Conservation (phyloP, 2,329 filamentous ascomycete species). For the Lachnellula arida region DNA sequence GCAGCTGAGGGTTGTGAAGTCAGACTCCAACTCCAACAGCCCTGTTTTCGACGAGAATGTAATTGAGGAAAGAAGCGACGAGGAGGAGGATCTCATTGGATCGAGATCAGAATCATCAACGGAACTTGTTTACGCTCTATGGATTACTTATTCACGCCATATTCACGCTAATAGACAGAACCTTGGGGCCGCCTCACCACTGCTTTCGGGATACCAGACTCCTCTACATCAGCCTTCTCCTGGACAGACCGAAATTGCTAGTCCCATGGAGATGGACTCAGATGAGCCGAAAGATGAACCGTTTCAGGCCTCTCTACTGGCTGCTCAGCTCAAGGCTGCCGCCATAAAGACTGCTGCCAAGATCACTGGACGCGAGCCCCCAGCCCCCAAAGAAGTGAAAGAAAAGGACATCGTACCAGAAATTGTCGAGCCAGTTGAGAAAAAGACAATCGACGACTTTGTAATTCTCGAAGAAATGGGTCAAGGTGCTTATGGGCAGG, state of each 20-base stretch:
- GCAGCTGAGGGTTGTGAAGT: constrained; percentile 94
- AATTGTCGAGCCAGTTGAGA: constrained; percentile 43
- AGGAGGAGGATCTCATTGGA: constrained; percentile 36
- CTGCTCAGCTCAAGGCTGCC: constrained; percentile 53
- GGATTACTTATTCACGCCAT: constrained; percentile 95
- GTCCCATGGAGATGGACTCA: constrained; percentile 52
- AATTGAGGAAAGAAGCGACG: constrained; percentile 57
- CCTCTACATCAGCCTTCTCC: constrained; percentile 76
- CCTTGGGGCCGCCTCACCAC: constrained; percentile 57
- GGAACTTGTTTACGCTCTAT: constrained; percentile 89
- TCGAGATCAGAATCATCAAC: constrained; percentile 49
- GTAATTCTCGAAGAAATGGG: constrained; percentile 96
- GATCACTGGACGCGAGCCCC: constrained; percentile 40
- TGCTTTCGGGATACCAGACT: constrained; percentile 60
- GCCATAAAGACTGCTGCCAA: constrained; percentile 52
- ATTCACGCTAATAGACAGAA: constrained; percentile 68
- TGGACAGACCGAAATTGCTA: constrained; percentile 60
- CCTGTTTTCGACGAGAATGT: constrained; percentile 56
- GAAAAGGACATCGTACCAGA: constrained; percentile 27
- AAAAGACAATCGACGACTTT: constrained; percentile 88
- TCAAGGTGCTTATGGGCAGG: constrained; percentile 94
- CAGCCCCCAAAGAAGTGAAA: constrained; percentile 29
- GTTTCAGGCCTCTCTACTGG: constrained; percentile 45
- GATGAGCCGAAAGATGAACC: constrained; percentile 41
- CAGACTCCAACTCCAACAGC: constrained; percentile 64